These are phyloP conservation scores for Eremothecium coryli DNA, from an alignment of 1,139 yeast species.

Conservation along the genomic window DNA sequence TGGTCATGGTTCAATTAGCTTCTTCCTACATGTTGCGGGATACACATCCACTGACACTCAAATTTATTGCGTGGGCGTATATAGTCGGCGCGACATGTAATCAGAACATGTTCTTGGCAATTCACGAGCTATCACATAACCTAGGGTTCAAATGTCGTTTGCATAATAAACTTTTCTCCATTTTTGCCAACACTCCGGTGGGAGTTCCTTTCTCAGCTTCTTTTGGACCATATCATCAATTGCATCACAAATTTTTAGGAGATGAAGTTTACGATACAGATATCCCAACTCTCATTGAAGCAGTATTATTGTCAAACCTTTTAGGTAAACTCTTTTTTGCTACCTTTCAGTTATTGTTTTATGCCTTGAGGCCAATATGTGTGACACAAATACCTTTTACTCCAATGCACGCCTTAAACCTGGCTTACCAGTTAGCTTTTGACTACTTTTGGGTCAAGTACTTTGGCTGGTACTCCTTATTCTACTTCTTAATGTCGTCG, in stretches of 20 bases:
- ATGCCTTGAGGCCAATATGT: constrained; percentile 85
- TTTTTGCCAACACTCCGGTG: constrained; percentile 72
- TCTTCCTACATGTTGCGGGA: constrained; percentile 54
- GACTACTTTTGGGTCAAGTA: constrained; percentile 47
- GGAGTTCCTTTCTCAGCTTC: constrained; percentile 89
- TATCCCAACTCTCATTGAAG: constrained; percentile 73
- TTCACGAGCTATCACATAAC: constrained; percentile 82
- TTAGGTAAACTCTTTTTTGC: constrained; percentile 88
- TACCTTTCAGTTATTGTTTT: constrained; percentile 78
- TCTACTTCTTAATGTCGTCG: constrained; percentile 65
- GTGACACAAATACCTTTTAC: constrained; percentile 69
- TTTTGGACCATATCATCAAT: constrained; percentile 83
- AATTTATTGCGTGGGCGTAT: constrained; percentile 58
- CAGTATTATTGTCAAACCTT: constrained; percentile 59
- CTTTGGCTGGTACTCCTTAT: constrained; percentile 59
- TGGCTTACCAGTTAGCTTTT: constrained; percentile 48
- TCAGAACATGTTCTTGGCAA: constrained; percentile 77
- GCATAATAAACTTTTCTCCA: constrained; percentile 68
- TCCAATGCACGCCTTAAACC: constrained; percentile 60
- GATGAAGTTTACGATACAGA: constrained; percentile 80
- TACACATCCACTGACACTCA: constrained; percentile 44
- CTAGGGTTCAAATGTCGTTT: constrained; percentile 73
- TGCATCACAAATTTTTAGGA: constrained; percentile 89
- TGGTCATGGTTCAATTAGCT: constrained; percentile 55
- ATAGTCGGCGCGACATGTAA: constrained; percentile 77